Conservation (phyloP, 257 asterid genomes). For the Nyctanthes arbortristis region DNA sequence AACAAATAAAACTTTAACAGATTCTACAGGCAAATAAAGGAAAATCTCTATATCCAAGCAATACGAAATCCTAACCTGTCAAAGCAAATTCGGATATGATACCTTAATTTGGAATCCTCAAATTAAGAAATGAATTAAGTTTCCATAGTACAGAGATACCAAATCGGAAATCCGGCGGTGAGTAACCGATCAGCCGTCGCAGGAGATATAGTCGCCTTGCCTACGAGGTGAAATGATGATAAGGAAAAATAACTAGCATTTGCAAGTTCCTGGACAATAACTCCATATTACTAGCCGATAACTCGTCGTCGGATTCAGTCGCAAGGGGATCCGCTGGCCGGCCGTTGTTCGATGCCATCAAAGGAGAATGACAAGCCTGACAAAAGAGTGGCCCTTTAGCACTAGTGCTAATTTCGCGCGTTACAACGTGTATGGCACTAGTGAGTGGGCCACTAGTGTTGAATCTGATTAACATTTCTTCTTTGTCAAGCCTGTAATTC, state of each 20-base stretch:
- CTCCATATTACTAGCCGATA: too few relatives aligned
- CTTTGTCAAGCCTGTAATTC: not conserved
- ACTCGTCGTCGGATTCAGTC: not conserved
- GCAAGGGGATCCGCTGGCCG: not conserved
- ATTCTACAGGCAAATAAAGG: too few relatives aligned
- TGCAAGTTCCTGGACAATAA: too few relatives aligned
- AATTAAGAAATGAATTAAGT: not conserved
- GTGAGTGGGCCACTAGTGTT: not conserved
- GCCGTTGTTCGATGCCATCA: not conserved
- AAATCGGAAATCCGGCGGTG: not conserved
- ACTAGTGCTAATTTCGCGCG: not conserved
- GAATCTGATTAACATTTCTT: not conserved
- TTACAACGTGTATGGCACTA: not conserved
- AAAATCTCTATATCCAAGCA: not conserved
- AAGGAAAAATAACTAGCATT: too few relatives aligned
- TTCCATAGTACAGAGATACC: not conserved
- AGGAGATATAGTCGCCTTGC: too few relatives aligned
- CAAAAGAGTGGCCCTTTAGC: not conserved
- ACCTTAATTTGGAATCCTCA: not conserved
- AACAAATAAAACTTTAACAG: too few relatives aligned
- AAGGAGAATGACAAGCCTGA: conserved; percentile 12
- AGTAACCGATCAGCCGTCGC: not conserved
- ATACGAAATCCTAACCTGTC: not conserved
- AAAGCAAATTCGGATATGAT: not conserved
- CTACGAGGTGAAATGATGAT: too few relatives aligned